A percentile compares a stretch with the other conserved stretches of the same genome.
Evolutionary conservation across 2,329 filamentous ascomycete species (phyloP).

Genomic region (Hymenoscyphus albidus): DNA sequence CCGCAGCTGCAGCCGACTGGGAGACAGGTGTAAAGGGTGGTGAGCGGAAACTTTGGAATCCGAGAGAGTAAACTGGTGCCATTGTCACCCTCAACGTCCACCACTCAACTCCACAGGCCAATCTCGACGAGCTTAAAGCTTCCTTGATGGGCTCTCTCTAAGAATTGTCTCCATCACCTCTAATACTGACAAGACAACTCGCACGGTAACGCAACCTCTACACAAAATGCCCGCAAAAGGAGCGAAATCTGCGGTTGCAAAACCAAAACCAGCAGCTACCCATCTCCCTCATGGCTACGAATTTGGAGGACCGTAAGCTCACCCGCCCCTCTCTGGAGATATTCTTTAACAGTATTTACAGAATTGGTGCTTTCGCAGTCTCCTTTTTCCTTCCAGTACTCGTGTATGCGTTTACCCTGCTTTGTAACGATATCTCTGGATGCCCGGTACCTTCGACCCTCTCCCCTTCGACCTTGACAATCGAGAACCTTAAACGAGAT

Average conservation of each 20-base stretch:
- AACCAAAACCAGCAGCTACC: conserved; percentile 24
- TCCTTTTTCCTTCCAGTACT: conserved; percentile 76
- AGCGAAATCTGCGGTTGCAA: conserved; percentile 21
- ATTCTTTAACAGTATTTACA: conserved; percentile 37
- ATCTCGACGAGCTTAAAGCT: conserved; percentile 4
- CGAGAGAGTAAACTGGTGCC: conserved; percentile 6
- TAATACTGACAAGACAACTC: conserved; percentile 8
- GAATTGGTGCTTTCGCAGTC: conserved; percentile 72
- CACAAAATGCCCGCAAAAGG: conserved; percentile 27
- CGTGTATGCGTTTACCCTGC: conserved; percentile 74
- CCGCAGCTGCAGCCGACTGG: not conserved
- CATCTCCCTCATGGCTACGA: conserved; percentile 32
- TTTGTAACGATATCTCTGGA: conserved; percentile 89
- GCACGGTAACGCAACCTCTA: too few relatives aligned
- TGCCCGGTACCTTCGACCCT: conserved; percentile 83
- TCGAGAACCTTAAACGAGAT: conserved; percentile 72
- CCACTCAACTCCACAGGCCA: not conserved
- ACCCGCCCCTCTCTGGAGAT: not conserved
- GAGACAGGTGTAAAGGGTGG: too few relatives aligned
- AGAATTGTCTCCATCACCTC: not conserved
- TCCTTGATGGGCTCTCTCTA: conserved; percentile 13
- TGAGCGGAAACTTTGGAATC: conserved; percentile 5
- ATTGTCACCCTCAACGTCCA: not conserved
- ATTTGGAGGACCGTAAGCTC: conserved; percentile 35
- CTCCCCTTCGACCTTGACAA: conserved; percentile 64